These are phyloP conservation scores for Stephania cephalantha DNA, from an alignment of 164 flowering plant species.

Conservation along the genomic window DNA sequence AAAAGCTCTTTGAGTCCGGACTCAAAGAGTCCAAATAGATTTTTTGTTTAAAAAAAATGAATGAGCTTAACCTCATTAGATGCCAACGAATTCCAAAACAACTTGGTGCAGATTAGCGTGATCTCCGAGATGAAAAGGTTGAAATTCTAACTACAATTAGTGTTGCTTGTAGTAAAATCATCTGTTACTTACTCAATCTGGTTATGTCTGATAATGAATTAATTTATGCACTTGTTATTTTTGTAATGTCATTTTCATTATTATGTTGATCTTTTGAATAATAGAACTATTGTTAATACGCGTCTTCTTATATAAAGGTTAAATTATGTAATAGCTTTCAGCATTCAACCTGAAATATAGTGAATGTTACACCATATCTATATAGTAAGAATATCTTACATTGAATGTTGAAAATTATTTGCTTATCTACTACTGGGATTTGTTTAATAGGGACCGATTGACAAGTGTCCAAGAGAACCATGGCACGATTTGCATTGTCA, in stretches of 20 bases:
- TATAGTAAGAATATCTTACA: background rate
- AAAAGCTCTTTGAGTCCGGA: no score
- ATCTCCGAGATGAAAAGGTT: conserved; percentile 90
- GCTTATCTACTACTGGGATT: background rate
- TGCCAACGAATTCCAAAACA: conserved; percentile 80
- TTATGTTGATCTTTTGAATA: background rate
- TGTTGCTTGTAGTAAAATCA: background rate
- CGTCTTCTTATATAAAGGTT: conserved; percentile 36
- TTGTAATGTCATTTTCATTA: background rate
- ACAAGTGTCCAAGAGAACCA: conserved; percentile 85
- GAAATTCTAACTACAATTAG: background rate
- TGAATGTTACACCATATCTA: no score
- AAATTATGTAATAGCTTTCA: conserved; percentile 18
- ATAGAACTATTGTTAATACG: background rate
- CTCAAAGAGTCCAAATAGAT: no score
- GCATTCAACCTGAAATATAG: no score
- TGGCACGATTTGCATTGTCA: conserved; percentile 92
- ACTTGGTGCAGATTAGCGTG: conserved; percentile 93
- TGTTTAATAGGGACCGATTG: conserved; percentile 43
- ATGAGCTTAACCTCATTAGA: conserved; percentile 70
- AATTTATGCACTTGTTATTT: background rate
- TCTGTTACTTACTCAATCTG: background rate
- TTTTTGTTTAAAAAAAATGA: no score
- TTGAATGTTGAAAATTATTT: no score
- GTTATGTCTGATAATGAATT: background rate